Evolutionary conservation across 2,329 filamentous ascomycete species (phyloP), one percentile per base, ranked within the genome.

Genomic region (Tolypocladium endophyticum): DNA sequence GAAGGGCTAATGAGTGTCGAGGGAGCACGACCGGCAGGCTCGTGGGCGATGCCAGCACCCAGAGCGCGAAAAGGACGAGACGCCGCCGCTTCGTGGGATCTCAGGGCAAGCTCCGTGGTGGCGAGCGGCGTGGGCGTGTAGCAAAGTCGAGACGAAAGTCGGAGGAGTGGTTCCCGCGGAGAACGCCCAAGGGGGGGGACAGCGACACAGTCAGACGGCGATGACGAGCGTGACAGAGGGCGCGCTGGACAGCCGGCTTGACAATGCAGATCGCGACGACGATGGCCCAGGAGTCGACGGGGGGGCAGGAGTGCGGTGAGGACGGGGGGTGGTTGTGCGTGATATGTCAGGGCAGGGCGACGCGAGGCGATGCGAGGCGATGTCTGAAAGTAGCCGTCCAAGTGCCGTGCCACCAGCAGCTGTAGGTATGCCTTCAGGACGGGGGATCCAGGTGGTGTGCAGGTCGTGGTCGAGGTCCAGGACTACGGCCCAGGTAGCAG

Each of bases 321-420:
- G 50, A 30, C 30, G 30, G 30, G 20, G 25, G 50, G 28, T 25
- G 43, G 50, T 16, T n/a, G 56, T 57, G 56, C 43, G 56, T 28
- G 43, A 56, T 59, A 59, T 59, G 54, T 59, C 58, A 59, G 58
- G 53, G 50, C 50, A 23, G 50, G 50, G 50, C 50, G 30, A 35
- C 16, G 47, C 47, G 28, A 33, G 50, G 30, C 30, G 45, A 50
- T 6, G 57, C 57, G 25, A 58, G 38, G 50, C 36, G 28, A 38
- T 52, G 57, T 33, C 43, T 59, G 41, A 25, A 57, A 57, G 41
- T 45, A 52, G 33, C 45, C 45, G 30, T 50, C 53, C 39, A 56
- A 59, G 47, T 59, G 54, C 58, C 58, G 58, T 55, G 56, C 56
- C 56, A 52, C 56, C 56, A 58, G 36, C 30, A 53, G 28, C 28